Evolutionary conservation across 495 filamentous ascomycete species (phyloP).

Genomic region (Rhizodiscina lignyota): DNA sequence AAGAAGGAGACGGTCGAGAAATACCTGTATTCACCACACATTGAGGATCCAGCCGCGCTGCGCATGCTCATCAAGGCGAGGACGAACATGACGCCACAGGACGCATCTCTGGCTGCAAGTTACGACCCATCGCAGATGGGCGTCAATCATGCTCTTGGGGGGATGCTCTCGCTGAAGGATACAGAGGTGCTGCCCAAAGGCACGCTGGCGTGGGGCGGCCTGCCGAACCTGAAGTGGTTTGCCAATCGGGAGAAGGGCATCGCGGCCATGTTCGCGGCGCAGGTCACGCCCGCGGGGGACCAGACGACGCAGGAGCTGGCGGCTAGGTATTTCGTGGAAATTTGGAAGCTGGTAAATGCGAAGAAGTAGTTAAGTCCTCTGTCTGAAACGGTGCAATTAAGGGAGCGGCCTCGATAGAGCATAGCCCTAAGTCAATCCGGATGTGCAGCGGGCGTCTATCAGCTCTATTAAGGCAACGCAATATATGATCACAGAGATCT

Average conservation of each 20-base stretch:
- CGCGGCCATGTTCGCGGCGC: constrained; percentile 8
- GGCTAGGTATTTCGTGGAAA: neutral
- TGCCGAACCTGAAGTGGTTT: constrained; percentile 9
- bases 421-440: too few relatives aligned
- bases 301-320: constrained; percentile 1
- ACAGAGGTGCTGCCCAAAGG: constrained; percentile 10
- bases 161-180: constrained; percentile 4
- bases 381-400: too few relatives aligned
- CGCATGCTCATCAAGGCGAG: neutral
- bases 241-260: constrained; percentile 8
- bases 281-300: constrained; percentile 9
- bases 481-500: too few relatives aligned
- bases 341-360: neutral
- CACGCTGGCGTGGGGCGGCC: constrained; percentile 9
- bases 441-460: too few relatives aligned
- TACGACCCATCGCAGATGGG: neutral
- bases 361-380: neutral
- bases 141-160: constrained; percentile 6
- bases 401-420: too few relatives aligned
- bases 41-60: too few relatives aligned
- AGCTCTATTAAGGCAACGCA: too few relatives aligned
- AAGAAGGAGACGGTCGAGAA: neutral
- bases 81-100: neutral
- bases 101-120: neutral
- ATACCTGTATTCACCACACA: neutral